phyloP scores from a whole-genome alignment of 2,329 filamentous ascomycete species.

The Tolypocladium ovalisporum region DNA sequence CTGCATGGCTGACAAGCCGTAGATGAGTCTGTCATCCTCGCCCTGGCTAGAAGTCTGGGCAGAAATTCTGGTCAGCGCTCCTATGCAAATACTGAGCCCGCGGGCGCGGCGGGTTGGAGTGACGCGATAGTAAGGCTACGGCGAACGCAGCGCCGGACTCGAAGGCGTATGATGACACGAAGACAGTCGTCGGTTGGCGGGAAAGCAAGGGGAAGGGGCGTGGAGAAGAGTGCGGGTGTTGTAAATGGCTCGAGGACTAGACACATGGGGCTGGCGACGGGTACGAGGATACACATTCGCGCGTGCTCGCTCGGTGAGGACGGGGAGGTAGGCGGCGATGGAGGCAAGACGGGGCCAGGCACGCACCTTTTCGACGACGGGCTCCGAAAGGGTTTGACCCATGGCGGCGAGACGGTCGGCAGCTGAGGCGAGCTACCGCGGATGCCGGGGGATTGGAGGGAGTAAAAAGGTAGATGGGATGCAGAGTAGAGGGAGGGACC shows the following conservation, averaged over 20 bases:
- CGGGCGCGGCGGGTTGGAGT: too few species aligned
- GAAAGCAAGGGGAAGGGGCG: neutral
- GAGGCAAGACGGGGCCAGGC: slow-evolving; percentile 2
- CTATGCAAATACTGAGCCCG: neutral
- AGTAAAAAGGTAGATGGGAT: slow-evolving; percentile 2
- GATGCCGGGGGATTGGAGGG: slow-evolving; percentile 3
- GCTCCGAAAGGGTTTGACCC: slow-evolving; percentile 99
- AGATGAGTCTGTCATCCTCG: slow-evolving; percentile 86
- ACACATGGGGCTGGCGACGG: neutral
- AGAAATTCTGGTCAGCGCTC: slow-evolving; percentile 13
- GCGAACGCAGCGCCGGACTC: neutral
- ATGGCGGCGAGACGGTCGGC: slow-evolving; percentile 39
- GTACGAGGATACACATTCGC: neutral
- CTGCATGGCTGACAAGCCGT: slow-evolving; percentile 96
- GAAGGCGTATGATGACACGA: neutral
- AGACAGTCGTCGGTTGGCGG: neutral
- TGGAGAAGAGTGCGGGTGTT: neutral
- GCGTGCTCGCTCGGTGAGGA: neutral
- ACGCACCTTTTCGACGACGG: slow-evolving; percentile 92
- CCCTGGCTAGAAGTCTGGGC: slow-evolving; percentile 73
- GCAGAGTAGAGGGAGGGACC: slow-evolving; percentile 1
- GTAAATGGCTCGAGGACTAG: neutral
- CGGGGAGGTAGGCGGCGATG: neutral
- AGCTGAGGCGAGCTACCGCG: slow-evolving; percentile 14
- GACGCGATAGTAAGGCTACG: neutral